Conservation (phyloP, 257 asterid species). For the Lithospermum erythrorhizon region DNA sequence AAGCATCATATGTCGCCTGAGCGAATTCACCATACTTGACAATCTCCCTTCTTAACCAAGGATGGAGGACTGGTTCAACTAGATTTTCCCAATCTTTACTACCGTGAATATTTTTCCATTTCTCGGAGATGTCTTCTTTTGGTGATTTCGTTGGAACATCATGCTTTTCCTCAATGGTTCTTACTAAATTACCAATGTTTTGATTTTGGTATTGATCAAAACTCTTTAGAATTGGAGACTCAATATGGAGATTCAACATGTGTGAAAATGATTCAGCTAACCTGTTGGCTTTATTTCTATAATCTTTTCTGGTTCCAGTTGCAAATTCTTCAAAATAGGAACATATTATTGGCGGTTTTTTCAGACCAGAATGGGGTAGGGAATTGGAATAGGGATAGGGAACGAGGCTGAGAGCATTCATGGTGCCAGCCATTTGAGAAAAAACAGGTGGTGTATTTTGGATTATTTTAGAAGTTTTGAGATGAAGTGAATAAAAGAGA, state of each 20-base stretch:
- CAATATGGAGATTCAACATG: conserved; percentile 37
- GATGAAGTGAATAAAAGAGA: too few relatives aligned
- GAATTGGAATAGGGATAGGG: neutral
- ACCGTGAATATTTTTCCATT: conserved; percentile 60
- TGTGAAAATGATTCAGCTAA: conserved; percentile 41
- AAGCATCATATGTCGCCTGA: conserved; percentile 69
- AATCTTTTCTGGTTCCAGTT: conserved; percentile 15
- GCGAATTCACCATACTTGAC: conserved; percentile 72
- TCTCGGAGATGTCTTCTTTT: conserved; percentile 35
- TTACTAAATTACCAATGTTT: neutral
- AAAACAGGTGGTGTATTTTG: neutral
- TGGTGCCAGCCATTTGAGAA: conserved; percentile 5
- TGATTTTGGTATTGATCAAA: neutral
- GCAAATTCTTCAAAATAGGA: conserved; percentile 14
- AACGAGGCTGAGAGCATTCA: conserved; percentile 2
- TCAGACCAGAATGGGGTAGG: neutral
- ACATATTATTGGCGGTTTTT: neutral
- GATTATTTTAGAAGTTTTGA: too few relatives aligned
- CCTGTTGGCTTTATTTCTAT: conserved; percentile 27
- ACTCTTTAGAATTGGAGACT: conserved; percentile 15
- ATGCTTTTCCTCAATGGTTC: neutral
- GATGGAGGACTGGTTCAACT: conserved; percentile 53
- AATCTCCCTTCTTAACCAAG: conserved; percentile 51
- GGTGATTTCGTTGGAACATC: conserved; percentile 28
- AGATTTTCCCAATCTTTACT: conserved; percentile 44